Evolutionary conservation across 1,284 basidiomycete genomes (phyloP), one percentile per base, ranked within the genome.

Genomic region (Anthracocystis walkeri): DNA sequence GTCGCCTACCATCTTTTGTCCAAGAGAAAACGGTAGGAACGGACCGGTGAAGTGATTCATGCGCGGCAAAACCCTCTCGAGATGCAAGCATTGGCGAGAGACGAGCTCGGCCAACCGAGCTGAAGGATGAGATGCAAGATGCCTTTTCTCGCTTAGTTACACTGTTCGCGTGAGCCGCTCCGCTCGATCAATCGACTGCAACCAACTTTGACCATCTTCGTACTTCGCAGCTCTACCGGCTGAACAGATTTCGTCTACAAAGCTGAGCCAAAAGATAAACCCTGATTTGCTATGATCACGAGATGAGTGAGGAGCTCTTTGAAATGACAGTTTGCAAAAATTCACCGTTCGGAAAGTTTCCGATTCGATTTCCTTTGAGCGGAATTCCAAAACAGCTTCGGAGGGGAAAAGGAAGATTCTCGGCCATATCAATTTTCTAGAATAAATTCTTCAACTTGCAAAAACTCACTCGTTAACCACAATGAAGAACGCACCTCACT

Each of bases 311-410:
- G 46, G 35, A 38, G 35, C 35, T 38, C 35, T 45, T 46, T 49
- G 29, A 31, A 49, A 8, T 49, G 29, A 40, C 35, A 25, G 21
- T 49, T 56, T 38, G 10, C 25, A 20, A 10, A 29, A 68, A 68
- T 62, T 63, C 52, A 59, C 66, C 66, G 60, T 48, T 64, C 66
- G 60, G 60, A 58, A 59, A 68, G 56, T 62, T 68, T 62, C 21
- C n/a, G n/a, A n/a, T 29, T 4, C 29, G 29, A 29, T 29, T 29
- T n/a, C n/a, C n/a, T n/a, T n/a, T 29, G 29, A 29, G 29, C 8
- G 29, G 33, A 20, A 21, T 38, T 38, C 14, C 35, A 38, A 38
- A 14, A 16, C 35, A 25, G n/a, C 20, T 29, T 33, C 12, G 16
- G 20, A 4, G 27, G 51, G 25, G 25, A 10, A 11, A 45, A 44